Base-by-base conservation (phyloP, 2,329 filamentous ascomycete species). In the Cladosporium austrohemisphaericum region DNA sequence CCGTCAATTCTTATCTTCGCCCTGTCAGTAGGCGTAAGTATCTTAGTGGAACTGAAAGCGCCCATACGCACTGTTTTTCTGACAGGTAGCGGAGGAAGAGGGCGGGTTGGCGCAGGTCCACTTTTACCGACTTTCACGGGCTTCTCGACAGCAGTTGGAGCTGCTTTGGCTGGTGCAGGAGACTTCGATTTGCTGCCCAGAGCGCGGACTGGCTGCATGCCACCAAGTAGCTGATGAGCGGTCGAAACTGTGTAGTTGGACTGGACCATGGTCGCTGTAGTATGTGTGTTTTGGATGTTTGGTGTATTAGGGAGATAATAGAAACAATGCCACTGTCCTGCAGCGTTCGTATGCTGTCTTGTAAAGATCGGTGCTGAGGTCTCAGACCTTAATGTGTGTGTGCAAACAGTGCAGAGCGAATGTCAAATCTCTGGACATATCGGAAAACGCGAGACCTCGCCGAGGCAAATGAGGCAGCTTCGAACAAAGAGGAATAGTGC, bases 181-280 rank as follows among this genome's bases (percentile, higher is more conserved):
- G 32, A 47, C 3, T n/a, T 47, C 11, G 44, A 37, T 26, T 31
- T 47, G 44, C 44, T 47, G 33, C 33, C 44, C 13, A 25, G 38
- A 19, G 23, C n/a, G 13, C 33, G 44, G 13, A 45, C 41, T 26
- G 41, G 19, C 25, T 29, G 41, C 33, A 38, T 22, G 25, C 44
- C 23, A 4, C 44, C 44, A 16, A 47, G 18, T 25, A 49, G 28
- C 22, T 49, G 46, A 8, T 37, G 33, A 18, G 37, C 46, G 13
- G 36, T 41, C 14, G 46, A 41, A 19, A 49, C 46, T n/a, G 38
- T 41, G 26, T 49, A 49, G 23, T 41, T 33, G 18, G 36, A 33
- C 5, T 37, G 28, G 20, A 41, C 36, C 46, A 49, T 49, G 25
- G 19, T 37, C 38, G 32, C 16, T 38, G n/a, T 13, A 20, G 9